Evolutionary conservation across 1,284 basidiomycete genomes (phyloP), one percentile per base, ranked within the genome.

Genomic region (Coriolopsis trogii): DNA sequence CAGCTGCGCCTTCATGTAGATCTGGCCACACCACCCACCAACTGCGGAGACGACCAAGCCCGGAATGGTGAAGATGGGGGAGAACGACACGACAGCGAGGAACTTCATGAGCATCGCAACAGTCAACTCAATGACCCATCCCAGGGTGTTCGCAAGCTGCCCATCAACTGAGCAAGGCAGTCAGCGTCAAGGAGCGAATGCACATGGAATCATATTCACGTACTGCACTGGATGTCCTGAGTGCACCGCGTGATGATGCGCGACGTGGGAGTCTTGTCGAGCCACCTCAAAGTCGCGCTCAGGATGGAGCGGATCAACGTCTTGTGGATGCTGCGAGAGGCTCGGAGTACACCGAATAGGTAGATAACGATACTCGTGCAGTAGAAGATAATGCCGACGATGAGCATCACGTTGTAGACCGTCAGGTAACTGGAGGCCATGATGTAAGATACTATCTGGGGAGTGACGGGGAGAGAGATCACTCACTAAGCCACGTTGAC

Each of bases 1-100:
- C 23, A 91, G 72, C 65, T 92, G 89, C 15, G 84, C 84, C 60
- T 82, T 81, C 62, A 91, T 87, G 60, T 84, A 85, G 36, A 85
- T 66, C 51, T 72, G 71, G n/a, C 73, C 81, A 26, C 77, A 69
- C 66, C 73, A 70, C 6, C 67, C 75, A 20, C 81, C 83, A 6
- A 81, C 16, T 3, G 69, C 59, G 8, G 74, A 72, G 21, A 84
- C 70, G 49, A 67, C 13, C 12, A 72, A 42, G 9, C 73, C 73
- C 4, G 76, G 76, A n/a, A 75, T 33, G 18, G 71, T 38, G 62
- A 78, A 71, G 15, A 69, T 50, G 0, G 78, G 80, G 0, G 81
- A 77, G 41, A 81, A 67, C n/a, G 71, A 55, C 20, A 82, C 67
- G 34, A 82, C 70, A 0, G 77, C 71, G 33, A 70, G 54, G 46